Conservation (phyloP, 2,329 filamentous ascomycete species). For the Pyrenophora seminiperda region DNA sequence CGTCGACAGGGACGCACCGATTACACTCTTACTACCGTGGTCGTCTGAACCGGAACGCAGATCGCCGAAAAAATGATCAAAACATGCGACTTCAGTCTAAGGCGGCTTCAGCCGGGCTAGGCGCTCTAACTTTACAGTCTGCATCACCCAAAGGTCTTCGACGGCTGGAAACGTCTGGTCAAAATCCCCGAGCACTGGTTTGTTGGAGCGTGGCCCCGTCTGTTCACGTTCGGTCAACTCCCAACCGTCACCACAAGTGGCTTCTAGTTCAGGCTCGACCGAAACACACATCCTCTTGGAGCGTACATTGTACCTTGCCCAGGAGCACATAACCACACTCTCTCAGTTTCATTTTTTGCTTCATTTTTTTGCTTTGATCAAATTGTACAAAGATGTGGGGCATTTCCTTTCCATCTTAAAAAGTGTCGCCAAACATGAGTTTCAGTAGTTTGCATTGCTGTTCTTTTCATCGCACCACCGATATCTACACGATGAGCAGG, state of each 20-base stretch:
- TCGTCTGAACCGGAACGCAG: constrained; percentile 5
- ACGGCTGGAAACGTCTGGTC: neutral
- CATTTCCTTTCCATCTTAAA: too few species aligned
- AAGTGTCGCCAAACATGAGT: too few species aligned
- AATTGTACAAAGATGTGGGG: neutral
- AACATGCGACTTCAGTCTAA: constrained; percentile 1
- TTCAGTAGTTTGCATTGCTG: too few species aligned
- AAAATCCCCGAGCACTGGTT: neutral
- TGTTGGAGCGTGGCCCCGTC: constrained; percentile 3
- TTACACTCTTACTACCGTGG: constrained; percentile 5
- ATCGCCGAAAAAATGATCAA: neutral
- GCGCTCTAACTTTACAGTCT: constrained; percentile 4
- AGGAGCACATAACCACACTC: too few species aligned
- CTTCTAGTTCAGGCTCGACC: constrained; percentile 1
- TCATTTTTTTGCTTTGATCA: constrained; percentile 1
- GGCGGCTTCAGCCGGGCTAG: constrained; percentile 1
- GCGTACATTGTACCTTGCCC: neutral
- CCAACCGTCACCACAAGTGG: constrained; percentile 9
- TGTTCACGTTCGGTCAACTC: constrained; percentile 2
- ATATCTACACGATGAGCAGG: too few species aligned
- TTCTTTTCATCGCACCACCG: too few species aligned
- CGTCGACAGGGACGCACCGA: constrained; percentile 14
- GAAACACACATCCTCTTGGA: neutral
- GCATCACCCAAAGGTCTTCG: too few species aligned
- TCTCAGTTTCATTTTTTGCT: neutral